A percentile compares a stretch with the other conserved stretches of the same genome.
These are phyloP conservation scores for Camelina hispida DNA, from an alignment of 345 rosid genomes.

Conservation along the genomic window DNA sequence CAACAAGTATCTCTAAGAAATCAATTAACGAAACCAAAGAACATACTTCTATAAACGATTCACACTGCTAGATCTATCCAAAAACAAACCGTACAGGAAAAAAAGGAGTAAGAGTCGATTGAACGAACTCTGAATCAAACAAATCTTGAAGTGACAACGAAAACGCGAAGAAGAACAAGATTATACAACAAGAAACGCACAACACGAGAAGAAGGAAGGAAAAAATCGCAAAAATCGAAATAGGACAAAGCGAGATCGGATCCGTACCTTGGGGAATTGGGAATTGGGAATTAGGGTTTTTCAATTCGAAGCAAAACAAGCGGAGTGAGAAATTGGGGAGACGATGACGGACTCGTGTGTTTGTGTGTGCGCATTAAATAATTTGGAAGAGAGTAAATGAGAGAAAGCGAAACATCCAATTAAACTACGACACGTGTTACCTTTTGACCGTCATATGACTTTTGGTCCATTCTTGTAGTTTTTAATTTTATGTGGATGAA, in stretches of 20 bases:
- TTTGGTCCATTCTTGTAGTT: no score
- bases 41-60: not conserved
- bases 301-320: not conserved
- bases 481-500: not conserved
- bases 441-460: not conserved
- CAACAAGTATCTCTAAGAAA: slow-evolving; percentile 11
- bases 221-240: not conserved
- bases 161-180: not conserved
- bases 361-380: no score
- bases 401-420: slow-evolving; percentile 43
- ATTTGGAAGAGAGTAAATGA: not conserved
- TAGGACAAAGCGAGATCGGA: not conserved
- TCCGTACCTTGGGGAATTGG: slow-evolving; percentile 10
- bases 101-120: not conserved
- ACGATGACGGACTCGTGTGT: not conserved
- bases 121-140: slow-evolving; percentile 6
- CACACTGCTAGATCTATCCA: slow-evolving; percentile 39
- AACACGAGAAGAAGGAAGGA: slow-evolving; percentile 4
- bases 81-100: not conserved
- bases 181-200: not conserved
- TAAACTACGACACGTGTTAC: slow-evolving; percentile 43
- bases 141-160: slow-evolving; percentile 36
- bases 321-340: slow-evolving; percentile 17
- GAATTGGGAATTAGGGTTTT: slow-evolving; percentile 29
- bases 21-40: not conserved